Conservation (phyloP, 768 basidiomycete genomes). For the Pholiota conissans region DNA sequence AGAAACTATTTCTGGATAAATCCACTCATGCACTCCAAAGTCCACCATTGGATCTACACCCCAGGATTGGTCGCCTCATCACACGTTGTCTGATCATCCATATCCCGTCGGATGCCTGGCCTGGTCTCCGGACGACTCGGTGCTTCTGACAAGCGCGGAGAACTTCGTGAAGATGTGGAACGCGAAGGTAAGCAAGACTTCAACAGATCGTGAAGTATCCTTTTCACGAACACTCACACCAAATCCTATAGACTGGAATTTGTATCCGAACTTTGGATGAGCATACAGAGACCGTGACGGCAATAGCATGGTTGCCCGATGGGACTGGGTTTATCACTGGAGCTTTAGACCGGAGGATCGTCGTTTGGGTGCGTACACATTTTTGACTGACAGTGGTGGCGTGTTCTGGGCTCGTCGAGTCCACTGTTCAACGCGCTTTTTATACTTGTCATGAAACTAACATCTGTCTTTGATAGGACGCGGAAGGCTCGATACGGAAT, state of each 20-base stretch:
- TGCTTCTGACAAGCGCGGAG: conserved; percentile 84
- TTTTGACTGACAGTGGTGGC: conserved; percentile 5
- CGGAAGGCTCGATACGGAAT: conserved; percentile 69
- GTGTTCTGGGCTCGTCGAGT: conserved; percentile 9
- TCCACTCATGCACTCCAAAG: conserved; percentile 16
- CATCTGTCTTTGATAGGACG: conserved; percentile 50
- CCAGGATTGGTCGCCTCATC: conserved; percentile 60
- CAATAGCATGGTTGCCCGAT: conserved; percentile 87
- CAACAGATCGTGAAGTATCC: neutral
- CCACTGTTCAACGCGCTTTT: conserved; percentile 14
- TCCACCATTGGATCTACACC: conserved; percentile 46
- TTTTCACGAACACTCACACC: conserved; percentile 12
- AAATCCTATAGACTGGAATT: conserved; percentile 61
- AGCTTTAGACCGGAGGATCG: conserved; percentile 80
- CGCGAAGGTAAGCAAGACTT: conserved; percentile 58
- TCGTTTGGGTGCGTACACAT: conserved; percentile 70
- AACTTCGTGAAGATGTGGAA: conserved; percentile 88
- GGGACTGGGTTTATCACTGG: conserved; percentile 89
- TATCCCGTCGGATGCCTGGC: conserved; percentile 80
- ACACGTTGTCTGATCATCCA: conserved; percentile 71
- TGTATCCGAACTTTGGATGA: conserved; percentile 64
- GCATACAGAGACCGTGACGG: conserved; percentile 83
- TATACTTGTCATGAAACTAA: conserved; percentile 10
- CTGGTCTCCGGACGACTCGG: conserved; percentile 89
- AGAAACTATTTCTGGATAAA: conserved; percentile 6